These are phyloP conservation scores for Colletotrichum trifolii DNA, from an alignment of 2,329 filamentous ascomycete genomes.

Conservation along the genomic window DNA sequence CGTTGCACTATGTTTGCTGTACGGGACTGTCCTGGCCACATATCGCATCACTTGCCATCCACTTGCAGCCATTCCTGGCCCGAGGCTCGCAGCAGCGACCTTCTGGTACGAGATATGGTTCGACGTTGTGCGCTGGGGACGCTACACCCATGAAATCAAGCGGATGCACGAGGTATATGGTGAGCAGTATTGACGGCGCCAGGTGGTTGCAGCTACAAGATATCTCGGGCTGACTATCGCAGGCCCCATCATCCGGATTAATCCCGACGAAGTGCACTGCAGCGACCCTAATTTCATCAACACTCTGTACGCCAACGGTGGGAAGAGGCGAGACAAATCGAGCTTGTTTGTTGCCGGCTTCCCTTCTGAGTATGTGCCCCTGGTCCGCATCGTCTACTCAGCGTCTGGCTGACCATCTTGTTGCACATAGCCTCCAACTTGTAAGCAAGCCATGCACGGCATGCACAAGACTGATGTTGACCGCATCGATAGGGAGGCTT, in stretches of 20 bases:
- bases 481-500: constrained; percentile 28
- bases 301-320: background rate
- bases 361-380: constrained; percentile 36
- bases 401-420: too few relatives aligned
- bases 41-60: too few relatives aligned
- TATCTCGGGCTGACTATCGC: background rate
- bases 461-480: background rate
- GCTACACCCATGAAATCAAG: background rate
- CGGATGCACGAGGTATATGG: too few relatives aligned
- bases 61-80: too few relatives aligned
- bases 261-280: background rate
- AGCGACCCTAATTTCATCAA: too few relatives aligned
- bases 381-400: too few relatives aligned
- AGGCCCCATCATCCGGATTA: background rate
- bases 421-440: background rate
- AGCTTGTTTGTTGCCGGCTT: constrained; percentile 27
- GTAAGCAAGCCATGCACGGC: background rate
- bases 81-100: too few relatives aligned
- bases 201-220: background rate
- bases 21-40: too few relatives aligned
- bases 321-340: background rate
- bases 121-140: background rate
- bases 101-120: too few relatives aligned
- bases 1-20: too few relatives aligned
- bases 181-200: too few relatives aligned